Evolutionary conservation across 352 stramenopile species (phyloP), one percentile per base, ranked within the genome.

Genomic region (Phytopythium mirpurense): DNA sequence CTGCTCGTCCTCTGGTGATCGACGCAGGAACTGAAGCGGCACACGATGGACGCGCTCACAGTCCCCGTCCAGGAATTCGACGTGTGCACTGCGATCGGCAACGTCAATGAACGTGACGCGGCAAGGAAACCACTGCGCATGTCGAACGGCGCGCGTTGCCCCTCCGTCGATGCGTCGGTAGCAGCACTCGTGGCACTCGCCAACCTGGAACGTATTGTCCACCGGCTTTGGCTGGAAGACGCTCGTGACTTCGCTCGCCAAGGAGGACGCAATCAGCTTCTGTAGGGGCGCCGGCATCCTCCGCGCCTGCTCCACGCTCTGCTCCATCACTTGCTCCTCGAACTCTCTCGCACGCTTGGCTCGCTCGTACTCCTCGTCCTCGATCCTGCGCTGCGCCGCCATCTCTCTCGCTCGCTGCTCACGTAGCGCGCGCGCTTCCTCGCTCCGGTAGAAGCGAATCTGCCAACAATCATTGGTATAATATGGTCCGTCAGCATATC

Each of bases 381-480:
- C 72, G 16, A 69, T 53, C n/a, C 71, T 66, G 6, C 65, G 49
- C 40, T 76, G 78, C 0, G 62, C 74, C 3, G 74, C 72, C 11
- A 68, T 69, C 51, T 85, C 74, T 21, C 62, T 57, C 0, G 60
- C 65, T 46, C 77, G 51, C 8, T 70, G 61, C 31, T 86, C 78
- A 9, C 71, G 71, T 14, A 86, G 75, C 10, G 51, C 56, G 8
- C 56, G 62, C 11, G 75, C 73, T 43, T 86, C 73, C 16, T 77
- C 64, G 37, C 69, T 68, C 46, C 78, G 71, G 59, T 86, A 88
- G 19, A 49, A 52, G n/a, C 75, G 73, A 23, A 88, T 83, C 78
- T 88, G 34, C 27, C 36, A 19, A 27, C 35, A 64, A 47, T n/a
- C n/a, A n/a, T n/a, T n/a, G n/a, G n/a, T n/a, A n/a, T n/a, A n/a